A percentile compares a stretch with the other conserved stretches of the same genome.
These are phyloP conservation scores for Tillandsia leiboldiana DNA, from an alignment of 176 grass and related monocot species.

Conservation along the genomic window DNA sequence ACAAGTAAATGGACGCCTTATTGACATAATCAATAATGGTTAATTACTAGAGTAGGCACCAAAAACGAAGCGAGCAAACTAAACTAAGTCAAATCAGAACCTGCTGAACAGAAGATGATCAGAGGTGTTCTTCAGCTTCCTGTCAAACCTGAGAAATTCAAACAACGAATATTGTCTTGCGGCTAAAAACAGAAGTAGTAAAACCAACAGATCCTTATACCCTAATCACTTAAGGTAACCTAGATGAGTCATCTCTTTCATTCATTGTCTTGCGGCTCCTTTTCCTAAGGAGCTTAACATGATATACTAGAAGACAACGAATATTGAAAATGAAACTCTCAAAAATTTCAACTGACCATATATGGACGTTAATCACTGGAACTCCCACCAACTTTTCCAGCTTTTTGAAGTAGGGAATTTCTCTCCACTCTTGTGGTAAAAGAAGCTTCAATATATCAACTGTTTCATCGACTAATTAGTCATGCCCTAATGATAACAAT, in stretches of 20 bases:
- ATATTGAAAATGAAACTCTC: constrained; percentile 16
- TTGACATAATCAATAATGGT: neutral
- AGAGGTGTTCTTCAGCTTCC: constrained; percentile 87
- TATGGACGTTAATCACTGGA: constrained; percentile 99
- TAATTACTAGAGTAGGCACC: neutral
- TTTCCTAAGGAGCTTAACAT: neutral
- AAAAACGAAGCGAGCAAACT: neutral
- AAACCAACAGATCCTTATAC: neutral
- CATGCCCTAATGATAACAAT: neutral
- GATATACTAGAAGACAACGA: constrained; percentile 9
- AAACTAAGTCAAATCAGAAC: constrained; percentile 14
- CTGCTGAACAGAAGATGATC: constrained; percentile 98
- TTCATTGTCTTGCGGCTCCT: neutral
- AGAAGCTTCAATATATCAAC: constrained; percentile 98
- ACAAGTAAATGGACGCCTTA: neutral
- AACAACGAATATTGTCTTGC: neutral
- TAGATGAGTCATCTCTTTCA: neutral
- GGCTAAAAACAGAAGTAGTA: neutral
- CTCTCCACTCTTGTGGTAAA: constrained; percentile 88
- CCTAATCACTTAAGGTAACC: neutral
- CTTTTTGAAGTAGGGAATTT: constrained; percentile 85
- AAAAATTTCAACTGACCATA: constrained; percentile 59
- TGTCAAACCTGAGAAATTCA: constrained; percentile 69
- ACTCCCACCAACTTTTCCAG: constrained; percentile 91
- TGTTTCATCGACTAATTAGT: constrained; percentile 42